Evolutionary conservation across 306 rosid species (phyloP).

Genomic region (Malus orientalis): DNA sequence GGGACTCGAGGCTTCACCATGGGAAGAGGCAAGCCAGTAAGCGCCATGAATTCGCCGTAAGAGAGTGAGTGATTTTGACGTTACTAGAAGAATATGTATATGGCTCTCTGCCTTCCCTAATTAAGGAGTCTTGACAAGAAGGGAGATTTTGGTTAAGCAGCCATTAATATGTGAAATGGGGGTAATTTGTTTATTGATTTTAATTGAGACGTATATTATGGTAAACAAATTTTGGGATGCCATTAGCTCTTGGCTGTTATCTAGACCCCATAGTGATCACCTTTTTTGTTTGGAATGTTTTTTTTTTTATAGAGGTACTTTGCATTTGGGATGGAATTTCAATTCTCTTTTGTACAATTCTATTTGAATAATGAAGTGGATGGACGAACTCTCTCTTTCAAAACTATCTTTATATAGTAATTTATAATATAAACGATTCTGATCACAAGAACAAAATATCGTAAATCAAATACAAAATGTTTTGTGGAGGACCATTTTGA

Average conservation of each 20-base stretch:
- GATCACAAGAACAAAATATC: too few species aligned
- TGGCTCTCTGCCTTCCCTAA: slow-evolving; percentile 22
- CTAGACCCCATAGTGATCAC: background rate
- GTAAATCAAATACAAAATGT: too few species aligned
- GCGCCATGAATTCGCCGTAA: slow-evolving; percentile 24
- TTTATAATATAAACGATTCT: too few species aligned
- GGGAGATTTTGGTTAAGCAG: background rate
- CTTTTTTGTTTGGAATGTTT: background rate
- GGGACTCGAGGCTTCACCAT: slow-evolving; percentile 89
- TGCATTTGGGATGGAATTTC: background rate
- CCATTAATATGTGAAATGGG: background rate
- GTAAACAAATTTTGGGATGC: slow-evolving; percentile 1
- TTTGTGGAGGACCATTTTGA: too few species aligned
- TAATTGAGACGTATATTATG: background rate
- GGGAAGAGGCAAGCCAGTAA: slow-evolving; percentile 79
- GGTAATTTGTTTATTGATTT: background rate
- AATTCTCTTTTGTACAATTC: background rate
- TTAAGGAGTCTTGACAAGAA: background rate
- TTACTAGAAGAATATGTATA: slow-evolving; percentile 13
- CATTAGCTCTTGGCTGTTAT: slow-evolving; percentile 1
- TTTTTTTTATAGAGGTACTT: background rate
- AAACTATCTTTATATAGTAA: background rate
- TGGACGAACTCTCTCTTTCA: background rate
- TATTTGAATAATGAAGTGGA: slow-evolving; percentile 1
- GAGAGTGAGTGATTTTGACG: slow-evolving; percentile 15